Conservation (phyloP, 2,329 filamentous ascomycete species). For the Fusarium sp. region DNA sequence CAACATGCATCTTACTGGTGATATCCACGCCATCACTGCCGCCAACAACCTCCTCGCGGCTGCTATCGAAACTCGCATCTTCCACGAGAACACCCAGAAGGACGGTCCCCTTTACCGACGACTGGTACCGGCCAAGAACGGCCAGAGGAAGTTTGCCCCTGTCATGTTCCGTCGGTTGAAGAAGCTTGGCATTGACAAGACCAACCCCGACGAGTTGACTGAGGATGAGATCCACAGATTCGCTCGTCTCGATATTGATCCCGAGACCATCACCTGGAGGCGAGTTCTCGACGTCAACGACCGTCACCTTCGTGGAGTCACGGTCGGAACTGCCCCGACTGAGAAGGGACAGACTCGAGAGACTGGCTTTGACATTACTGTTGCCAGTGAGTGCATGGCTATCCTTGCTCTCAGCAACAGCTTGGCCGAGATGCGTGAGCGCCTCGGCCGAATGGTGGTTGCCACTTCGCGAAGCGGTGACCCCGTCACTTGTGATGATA, state of each 20-base stretch:
- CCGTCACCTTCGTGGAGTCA: constrained; percentile 89
- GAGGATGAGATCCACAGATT: constrained; percentile 89
- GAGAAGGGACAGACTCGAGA: constrained; percentile 90
- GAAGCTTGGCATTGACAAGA: constrained; percentile 97
- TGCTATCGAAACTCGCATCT: constrained; percentile 97
- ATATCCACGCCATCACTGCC: constrained; percentile 96
- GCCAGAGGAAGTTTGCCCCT: constrained; percentile 85
- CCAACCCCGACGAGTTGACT: constrained; percentile 89
- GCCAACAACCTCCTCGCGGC: constrained; percentile 97
- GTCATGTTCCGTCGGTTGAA: constrained; percentile 94
- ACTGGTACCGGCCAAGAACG: constrained; percentile 90
- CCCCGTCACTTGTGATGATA: constrained; percentile 94
- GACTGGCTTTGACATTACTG: constrained; percentile 97
- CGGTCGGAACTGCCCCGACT: constrained; percentile 86
- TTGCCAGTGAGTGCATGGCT: constrained; percentile 98
- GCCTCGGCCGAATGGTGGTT: constrained; percentile 95
- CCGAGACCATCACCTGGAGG: constrained; percentile 96
- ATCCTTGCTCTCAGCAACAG: constrained; percentile 93
- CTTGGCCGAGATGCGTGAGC: constrained; percentile 89
- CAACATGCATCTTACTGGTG: constrained; percentile 96
- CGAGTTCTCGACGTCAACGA: constrained; percentile 98
- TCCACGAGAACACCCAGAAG: constrained; percentile 96
- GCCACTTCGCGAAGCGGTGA: constrained; percentile 88
- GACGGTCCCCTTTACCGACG: constrained; percentile 88
- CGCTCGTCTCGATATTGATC: constrained; percentile 95